Conservation (phyloP, 805 yeast species). For the Teunomyces cretensis region DNA sequence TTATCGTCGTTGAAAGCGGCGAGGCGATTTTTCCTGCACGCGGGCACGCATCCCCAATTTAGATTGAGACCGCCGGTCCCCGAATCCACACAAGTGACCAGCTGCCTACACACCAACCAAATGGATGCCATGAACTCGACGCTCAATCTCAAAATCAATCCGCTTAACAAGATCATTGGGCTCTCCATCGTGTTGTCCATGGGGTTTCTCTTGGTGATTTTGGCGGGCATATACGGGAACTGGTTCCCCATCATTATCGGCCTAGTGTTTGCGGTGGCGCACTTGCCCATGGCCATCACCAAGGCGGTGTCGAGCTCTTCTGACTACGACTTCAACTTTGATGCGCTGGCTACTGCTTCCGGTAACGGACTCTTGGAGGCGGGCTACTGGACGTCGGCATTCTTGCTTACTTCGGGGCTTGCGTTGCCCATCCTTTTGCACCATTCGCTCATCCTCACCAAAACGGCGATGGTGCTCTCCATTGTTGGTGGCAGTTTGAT, state of each 20-base stretch:
- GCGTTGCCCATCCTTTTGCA: conserved; percentile 70
- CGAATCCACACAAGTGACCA: neutral
- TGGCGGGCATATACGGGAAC: conserved; percentile 83
- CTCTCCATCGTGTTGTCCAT: conserved; percentile 77
- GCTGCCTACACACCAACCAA: neutral
- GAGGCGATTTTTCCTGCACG: neutral
- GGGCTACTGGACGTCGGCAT: conserved; percentile 78
- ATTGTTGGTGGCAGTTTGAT: conserved; percentile 81
- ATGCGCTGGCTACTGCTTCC: conserved; percentile 27
- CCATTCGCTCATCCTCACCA: conserved; percentile 71
- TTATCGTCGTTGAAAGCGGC: neutral
- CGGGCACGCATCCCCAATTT: neutral
- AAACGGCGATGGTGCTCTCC: conserved; percentile 73
- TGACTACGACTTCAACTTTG: conserved; percentile 45
- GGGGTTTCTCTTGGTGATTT: conserved; percentile 84
- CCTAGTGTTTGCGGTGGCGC: conserved; percentile 40
- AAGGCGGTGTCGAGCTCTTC: conserved; percentile 29
- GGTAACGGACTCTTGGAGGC: conserved; percentile 59
- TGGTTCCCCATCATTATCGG: conserved; percentile 86
- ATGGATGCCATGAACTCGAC: conserved; percentile 8
- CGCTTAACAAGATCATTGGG: conserved; percentile 75
- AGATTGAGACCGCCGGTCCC: neutral
- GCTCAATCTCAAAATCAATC: conserved; percentile 32
- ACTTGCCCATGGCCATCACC: conserved; percentile 37
- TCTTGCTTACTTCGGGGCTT: conserved; percentile 72